Evolutionary conservation across 2,329 filamentous ascomycete species (phyloP).

Genomic region (Aureobasidium sp.): DNA sequence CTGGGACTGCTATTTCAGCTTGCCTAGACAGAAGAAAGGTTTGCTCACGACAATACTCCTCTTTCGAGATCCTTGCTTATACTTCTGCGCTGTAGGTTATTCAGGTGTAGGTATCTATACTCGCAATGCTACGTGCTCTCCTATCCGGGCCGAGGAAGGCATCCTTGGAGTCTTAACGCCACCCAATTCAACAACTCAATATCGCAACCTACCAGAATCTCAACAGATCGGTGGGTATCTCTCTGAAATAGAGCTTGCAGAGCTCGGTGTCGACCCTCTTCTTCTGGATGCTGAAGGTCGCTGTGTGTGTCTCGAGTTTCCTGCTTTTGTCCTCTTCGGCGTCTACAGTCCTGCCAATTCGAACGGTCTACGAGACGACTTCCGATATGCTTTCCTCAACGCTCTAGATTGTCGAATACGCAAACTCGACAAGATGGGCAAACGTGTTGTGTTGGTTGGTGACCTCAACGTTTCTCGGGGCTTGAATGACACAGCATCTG

Average conservation of each 20-base stretch:
- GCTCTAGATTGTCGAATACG: conserved; percentile 77
- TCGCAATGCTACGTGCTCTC: conserved; percentile 74
- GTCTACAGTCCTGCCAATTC: conserved; percentile 88
- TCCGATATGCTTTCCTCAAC: conserved; percentile 71
- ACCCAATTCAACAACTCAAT: conserved; percentile 63
- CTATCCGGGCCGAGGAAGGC: conserved; percentile 90
- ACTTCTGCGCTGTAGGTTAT: conserved; percentile 57
- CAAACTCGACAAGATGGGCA: conserved; percentile 73
- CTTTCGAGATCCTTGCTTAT: not conserved
- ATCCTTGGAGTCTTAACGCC: conserved; percentile 72
- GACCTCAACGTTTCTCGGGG: conserved; percentile 75
- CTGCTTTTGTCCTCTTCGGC: conserved; percentile 86
- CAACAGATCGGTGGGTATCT: conserved; percentile 89
- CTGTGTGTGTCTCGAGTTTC: conserved; percentile 86
- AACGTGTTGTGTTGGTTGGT: conserved; percentile 76
- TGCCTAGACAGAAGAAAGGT: conserved; percentile 93
- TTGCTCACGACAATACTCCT: not conserved
- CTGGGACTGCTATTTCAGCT: conserved; percentile 94
- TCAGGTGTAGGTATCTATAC: conserved; percentile 95
- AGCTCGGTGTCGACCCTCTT: conserved; percentile 58
- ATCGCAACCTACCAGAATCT: conserved; percentile 64
- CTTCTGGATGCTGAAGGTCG: conserved; percentile 84
- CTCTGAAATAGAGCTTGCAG: conserved; percentile 56
- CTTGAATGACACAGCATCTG: conserved; percentile 68
- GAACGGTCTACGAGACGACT: conserved; percentile 75